These are phyloP conservation scores for Aureobasidium vineae DNA, from an alignment of 2,329 filamentous ascomycete species.

Conservation along the genomic window DNA sequence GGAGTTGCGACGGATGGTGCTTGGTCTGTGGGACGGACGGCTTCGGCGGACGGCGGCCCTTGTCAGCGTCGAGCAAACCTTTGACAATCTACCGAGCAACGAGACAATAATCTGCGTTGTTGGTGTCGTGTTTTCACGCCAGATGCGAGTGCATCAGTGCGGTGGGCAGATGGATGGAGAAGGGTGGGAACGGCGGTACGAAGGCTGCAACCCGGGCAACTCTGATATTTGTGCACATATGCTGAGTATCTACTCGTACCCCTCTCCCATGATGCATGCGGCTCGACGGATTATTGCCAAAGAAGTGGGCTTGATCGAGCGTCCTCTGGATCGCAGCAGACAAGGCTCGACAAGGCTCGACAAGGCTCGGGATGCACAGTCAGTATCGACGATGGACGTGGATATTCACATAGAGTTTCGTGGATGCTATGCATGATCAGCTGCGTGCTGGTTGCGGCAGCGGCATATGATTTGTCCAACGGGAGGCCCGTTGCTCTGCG, in stretches of 20 bases:
- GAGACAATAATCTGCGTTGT: slow-evolving; percentile 26
- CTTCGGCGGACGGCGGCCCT: slow-evolving; percentile 25
- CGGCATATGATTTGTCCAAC: slow-evolving; percentile 28
- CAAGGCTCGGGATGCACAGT: neutral
- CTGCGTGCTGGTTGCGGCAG: neutral
- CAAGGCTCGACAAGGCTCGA: slow-evolving; percentile 22
- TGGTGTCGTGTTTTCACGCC: slow-evolving; percentile 10
- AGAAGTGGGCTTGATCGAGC: slow-evolving; percentile 15
- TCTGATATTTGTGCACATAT: slow-evolving; percentile 11
- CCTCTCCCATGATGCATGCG: slow-evolving; percentile 8
- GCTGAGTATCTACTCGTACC: neutral
- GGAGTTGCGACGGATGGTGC: neutral
- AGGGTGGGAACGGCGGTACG: slow-evolving; percentile 17
- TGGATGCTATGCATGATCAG: slow-evolving; percentile 26
- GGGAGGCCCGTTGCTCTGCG: slow-evolving; percentile 25
- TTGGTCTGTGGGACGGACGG: slow-evolving; percentile 26
- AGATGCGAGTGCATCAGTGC: neutral
- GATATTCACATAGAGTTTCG: slow-evolving; percentile 4
- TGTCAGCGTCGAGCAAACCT: slow-evolving; percentile 19
- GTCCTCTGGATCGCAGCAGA: slow-evolving; percentile 1
- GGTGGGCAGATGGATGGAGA: slow-evolving; percentile 2
- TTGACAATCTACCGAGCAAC: slow-evolving; percentile 26
- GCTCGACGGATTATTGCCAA: neutral
- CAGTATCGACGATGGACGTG: slow-evolving; percentile 14
- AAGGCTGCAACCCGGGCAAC: slow-evolving; percentile 19